Base-by-base conservation (phyloP, 2,329 filamentous ascomycete species). In the Fusarium continuum region DNA sequence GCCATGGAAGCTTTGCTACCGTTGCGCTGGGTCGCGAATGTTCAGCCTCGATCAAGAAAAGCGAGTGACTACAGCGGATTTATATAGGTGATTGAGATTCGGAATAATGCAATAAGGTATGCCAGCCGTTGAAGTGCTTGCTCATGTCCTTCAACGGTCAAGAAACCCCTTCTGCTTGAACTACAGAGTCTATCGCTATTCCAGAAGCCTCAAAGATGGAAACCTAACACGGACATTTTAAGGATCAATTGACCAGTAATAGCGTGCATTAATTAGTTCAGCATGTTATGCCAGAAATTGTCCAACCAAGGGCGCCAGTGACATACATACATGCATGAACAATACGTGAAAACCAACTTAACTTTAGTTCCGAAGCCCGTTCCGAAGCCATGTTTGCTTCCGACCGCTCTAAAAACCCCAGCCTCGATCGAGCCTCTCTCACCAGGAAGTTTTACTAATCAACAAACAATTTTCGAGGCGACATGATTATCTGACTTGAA, bases 261-360 rank as follows among this genome's bases (percentile, higher is more conserved):
- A 41, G 17, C n/a, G n/a, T 41, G 46, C 17, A 29, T 28, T 35
- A 23, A 29, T 28, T 35, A 23, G 23, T 10, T 39, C 35, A 14
- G 13, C 22, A 31, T 40, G 17, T 19, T 35, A 26, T n/a, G 4
- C 14, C 35, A 41, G 23, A 35, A 22, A 16, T 19, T 17, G 10
- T 19, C 40, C 22, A 4, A 20, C 26, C 17, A 13, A 47, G 31
- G 31, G 31, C 22, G 31, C 19, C 7, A 20, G 8, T 7, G 9
- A 38, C 11, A n/a, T n/a, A n/a, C n/a, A n/a, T n/a, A n/a, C n/a
- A n/a, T n/a, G n/a, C n/a, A 26, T 5, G 35, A 51, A 51, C 53
- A 57, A 57, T 57, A 31, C n/a, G n/a, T n/a, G n/a, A n/a, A n/a
- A n/a, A n/a, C 29, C 8, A 50, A 36, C n/a, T 23, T 55, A 55